Base-by-base conservation (phyloP, 495 filamentous ascomycete genomes). In the Penicillium diatomitis region DNA sequence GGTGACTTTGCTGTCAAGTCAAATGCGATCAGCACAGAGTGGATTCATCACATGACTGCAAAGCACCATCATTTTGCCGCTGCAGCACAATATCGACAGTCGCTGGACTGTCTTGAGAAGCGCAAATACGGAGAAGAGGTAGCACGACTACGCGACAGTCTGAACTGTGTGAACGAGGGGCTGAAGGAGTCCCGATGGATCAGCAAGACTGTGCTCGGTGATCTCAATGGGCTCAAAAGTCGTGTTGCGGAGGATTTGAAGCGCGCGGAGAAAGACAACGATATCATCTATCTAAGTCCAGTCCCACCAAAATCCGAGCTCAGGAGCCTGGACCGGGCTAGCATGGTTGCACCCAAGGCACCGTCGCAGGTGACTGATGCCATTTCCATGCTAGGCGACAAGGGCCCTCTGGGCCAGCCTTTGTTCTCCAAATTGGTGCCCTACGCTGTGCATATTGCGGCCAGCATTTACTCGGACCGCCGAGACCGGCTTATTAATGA, bases 51-150 rank as follows among this genome's bases (percentile, higher is more conserved):
- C 56, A 92, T 92, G 81, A 87, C 85, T 4, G 92, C 92, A 2
- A 98, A 98, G 64, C 90, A 96, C 56, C 88, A 96, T 61, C 92
- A 98, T 63, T 96, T 98, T 66, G 92, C 92, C 31, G 94, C 88
- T 1, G 92, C 92, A 3, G 91, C 92, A 5, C 92, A 98, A 64
- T 97, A 88, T 56, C 78, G 92, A n/a, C 89, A 91, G 28, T 88
- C 92, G 4, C 82, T 88, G 44, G 90, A 97, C 54, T 94, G 88
- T 55, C 61, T 98, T 47, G 94, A 96, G 67, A 95, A 91, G 74
- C 78, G 84, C 44, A 92, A 87, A 58, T 98, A 96, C 52, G 92
- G 94, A 35, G 92, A 98, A 62, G 92, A 98, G 70, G 88, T 98
- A 12, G 89, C 92, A 0, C 75, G 92, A 8, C 63, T 98, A 32